phyloP scores from a whole-genome alignment of 495 filamentous ascomycete genomes.

The Xylaria acuta region DNA sequence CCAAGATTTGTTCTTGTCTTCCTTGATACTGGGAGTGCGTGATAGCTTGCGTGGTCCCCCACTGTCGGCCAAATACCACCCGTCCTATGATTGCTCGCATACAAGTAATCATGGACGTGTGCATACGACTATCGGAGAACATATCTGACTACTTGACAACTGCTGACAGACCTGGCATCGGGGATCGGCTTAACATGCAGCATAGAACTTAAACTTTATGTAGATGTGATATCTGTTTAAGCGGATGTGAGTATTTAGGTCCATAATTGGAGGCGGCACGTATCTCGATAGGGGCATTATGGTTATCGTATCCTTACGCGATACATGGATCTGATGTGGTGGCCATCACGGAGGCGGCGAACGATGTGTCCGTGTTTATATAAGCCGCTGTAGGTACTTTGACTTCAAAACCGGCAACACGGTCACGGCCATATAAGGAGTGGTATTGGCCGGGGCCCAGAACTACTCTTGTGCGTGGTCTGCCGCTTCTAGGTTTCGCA shows the following conservation, averaged over 20 bases:
- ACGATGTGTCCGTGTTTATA: neutral
- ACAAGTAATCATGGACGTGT: neutral
- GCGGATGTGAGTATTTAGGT: no score
- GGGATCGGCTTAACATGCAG: neutral
- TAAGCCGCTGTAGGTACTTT: neutral
- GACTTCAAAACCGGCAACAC: neutral
- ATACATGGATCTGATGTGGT: neutral
- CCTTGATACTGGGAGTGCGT: neutral
- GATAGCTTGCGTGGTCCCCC: neutral
- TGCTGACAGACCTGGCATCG: neutral
- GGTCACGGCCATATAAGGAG: neutral
- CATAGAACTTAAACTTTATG: neutral
- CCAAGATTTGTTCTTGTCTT: neutral
- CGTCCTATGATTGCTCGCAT: neutral
- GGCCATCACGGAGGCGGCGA: slow-evolving; percentile 5
- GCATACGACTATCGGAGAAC: neutral
- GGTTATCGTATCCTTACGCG: neutral
- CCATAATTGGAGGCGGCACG: neutral
- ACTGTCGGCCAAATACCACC: neutral
- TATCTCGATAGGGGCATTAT: neutral
- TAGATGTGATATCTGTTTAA: neutral
- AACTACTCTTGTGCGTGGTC: neutral
- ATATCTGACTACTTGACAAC: neutral
- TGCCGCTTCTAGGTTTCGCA: slow-evolving; percentile 18
- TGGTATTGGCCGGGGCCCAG: neutral